Conservation (phyloP, 2,329 filamentous ascomycete genomes). For the Calonectria multiphialidica region DNA sequence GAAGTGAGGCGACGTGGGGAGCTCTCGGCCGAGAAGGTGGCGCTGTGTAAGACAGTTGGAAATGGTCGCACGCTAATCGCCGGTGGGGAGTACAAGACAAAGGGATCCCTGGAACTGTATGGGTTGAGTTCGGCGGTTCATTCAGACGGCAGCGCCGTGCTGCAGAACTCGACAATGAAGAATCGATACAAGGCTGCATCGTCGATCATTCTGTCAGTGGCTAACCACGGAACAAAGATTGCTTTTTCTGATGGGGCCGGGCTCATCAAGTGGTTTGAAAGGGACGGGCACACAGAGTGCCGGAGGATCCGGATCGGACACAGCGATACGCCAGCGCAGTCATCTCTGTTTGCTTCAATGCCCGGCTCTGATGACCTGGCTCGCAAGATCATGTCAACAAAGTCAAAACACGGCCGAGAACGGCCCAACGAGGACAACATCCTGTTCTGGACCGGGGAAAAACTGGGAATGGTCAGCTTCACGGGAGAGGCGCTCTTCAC, state of each 20-base stretch:
- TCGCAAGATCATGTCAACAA: constrained; percentile 80
- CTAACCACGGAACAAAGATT: constrained; percentile 83
- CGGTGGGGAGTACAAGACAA: constrained; percentile 91
- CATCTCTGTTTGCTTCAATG: constrained; percentile 65
- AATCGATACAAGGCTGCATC: constrained; percentile 88
- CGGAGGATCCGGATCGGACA: constrained; percentile 67
- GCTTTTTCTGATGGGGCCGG: constrained; percentile 89
- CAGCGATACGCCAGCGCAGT: constrained; percentile 59
- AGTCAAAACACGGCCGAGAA: constrained; percentile 48
- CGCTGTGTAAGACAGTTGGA: constrained; percentile 62
- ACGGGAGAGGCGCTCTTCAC: constrained; percentile 63
- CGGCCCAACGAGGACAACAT: constrained; percentile 73
- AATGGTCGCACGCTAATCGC: constrained; percentile 79
- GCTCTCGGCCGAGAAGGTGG: constrained; percentile 66
- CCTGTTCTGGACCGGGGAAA: constrained; percentile 89
- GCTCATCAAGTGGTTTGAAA: constrained; percentile 89
- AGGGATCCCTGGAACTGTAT: constrained; percentile 92
- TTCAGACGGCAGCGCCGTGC: constrained; percentile 41
- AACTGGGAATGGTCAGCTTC: constrained; percentile 79
- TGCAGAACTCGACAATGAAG: constrained; percentile 67
- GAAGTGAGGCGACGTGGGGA: constrained; percentile 68
- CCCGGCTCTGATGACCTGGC: constrained; percentile 77
- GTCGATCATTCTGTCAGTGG: constrained; percentile 85
- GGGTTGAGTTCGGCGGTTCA: constrained; percentile 59
- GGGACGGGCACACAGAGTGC: constrained; percentile 78